Evolutionary conservation across 2,329 filamentous ascomycete genomes (phyloP), one percentile per base, ranked within the genome.

Genomic region (Trichoderma atroviride): DNA sequence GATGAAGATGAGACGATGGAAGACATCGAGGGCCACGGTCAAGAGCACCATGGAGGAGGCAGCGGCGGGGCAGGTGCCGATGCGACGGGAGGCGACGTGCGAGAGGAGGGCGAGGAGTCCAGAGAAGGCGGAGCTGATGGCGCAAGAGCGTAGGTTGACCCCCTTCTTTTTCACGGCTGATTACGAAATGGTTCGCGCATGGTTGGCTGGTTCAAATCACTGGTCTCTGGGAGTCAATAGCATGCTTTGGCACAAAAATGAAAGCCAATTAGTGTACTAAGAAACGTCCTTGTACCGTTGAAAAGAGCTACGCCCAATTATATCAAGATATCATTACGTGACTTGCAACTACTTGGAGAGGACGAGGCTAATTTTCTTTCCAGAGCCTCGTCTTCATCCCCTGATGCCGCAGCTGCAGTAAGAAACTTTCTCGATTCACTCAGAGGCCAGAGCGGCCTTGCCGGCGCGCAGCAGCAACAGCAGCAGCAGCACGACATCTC

Each of bases 111-210:
- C 70, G 89, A 93, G 80, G 90, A 89, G 74, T 89, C 95, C 73
- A 88, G 96, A 83, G 94, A 97, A 81, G 96, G 95, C 71, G 96
- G 96, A 79, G 93, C 93, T 75, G 96, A 98, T 82, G 96, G 96
- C 78, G 96, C 93, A 83, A 90, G 96, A 97, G 96, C 95, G 96
- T 99, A 98, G 95, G 96, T 99, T 70, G 78, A 74, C 74, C 75
- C 77, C 74, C 74, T n/a, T 19, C 47, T 59, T 59, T 77, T 76
- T 73, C 75, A 70, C 75, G 73, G 75, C 72, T 74, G 56, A 73
- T 73, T 61, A 69, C 53, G 71, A 72, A 73, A 69, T 73, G 33
- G 73, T 72, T 35, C 55, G 55, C n/a, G 70, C 71, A 73, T 65
- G 72, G 71, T 69, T 71, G 74, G 72, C 70, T 70, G 71, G 71